Evolutionary conservation across 139 green algal species (phyloP).

Genomic region (Trebouxia sp.): DNA sequence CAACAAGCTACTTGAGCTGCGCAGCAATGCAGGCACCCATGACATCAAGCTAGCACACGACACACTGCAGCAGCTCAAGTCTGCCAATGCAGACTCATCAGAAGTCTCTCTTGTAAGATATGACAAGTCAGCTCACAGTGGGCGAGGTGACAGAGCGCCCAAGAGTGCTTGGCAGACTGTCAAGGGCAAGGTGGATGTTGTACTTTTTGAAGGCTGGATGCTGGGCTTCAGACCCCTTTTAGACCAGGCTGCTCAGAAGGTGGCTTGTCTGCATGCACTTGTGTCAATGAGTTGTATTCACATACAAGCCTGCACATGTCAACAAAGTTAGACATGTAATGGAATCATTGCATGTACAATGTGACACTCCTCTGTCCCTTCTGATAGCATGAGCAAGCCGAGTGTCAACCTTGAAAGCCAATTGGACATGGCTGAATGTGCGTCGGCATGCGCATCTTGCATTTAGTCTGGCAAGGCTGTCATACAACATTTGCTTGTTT

Average conservation of each 20-base stretch:
- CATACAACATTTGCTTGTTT: background rate
- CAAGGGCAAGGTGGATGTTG: constrained; percentile 76
- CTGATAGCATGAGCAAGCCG: too few relatives aligned
- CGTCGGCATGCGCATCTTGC: too few relatives aligned
- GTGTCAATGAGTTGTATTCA: too few relatives aligned
- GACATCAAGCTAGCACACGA: constrained; percentile 84
- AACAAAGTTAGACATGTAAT: too few relatives aligned
- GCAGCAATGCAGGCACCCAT: constrained; percentile 94
- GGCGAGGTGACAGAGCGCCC: constrained; percentile 81
- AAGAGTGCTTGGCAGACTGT: constrained; percentile 39
- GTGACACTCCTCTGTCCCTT: too few relatives aligned
- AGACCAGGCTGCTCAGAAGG: constrained; percentile 39
- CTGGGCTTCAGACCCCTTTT: constrained; percentile 75
- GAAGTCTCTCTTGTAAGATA: constrained; percentile 69
- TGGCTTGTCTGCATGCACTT: constrained; percentile 67
- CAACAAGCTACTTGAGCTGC: constrained; percentile 86
- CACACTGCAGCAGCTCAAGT: constrained; percentile 66
- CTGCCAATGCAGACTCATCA: background rate
- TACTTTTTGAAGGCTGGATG: constrained; percentile 99
- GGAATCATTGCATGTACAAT: too few relatives aligned
- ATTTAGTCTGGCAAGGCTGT: too few relatives aligned
- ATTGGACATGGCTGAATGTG: too few relatives aligned
- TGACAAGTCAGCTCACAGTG: constrained; percentile 85
- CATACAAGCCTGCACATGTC: too few relatives aligned
- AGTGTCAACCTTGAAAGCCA: too few relatives aligned